Evolutionary conservation across 2,329 filamentous ascomycete genomes (phyloP).

Genomic region (Dactylonectria estremocensis): DNA sequence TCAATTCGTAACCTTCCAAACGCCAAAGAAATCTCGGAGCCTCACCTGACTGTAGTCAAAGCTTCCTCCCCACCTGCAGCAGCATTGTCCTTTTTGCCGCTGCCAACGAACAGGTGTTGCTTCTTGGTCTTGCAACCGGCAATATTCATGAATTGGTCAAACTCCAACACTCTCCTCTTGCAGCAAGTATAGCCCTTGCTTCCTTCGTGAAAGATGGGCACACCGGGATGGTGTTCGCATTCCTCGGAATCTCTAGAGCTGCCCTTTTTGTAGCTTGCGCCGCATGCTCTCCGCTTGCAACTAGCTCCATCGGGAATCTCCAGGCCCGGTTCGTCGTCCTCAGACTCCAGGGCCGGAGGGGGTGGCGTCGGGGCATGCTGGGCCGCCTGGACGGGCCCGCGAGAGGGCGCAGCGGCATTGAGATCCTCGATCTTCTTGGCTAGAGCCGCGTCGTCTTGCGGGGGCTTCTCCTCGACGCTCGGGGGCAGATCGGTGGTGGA

Average conservation of each 20-base stretch:
- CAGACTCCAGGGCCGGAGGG: constrained; percentile 80
- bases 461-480: constrained; percentile 71
- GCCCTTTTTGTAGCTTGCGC: constrained; percentile 74
- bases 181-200: constrained; percentile 99
- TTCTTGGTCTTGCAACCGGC: constrained; percentile 88
- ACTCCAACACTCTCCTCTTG: constrained; percentile 94
- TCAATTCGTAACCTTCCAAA: constrained; percentile 23
- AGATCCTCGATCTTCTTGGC: constrained; percentile 69
- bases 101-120: constrained; percentile 88
- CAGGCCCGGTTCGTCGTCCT: constrained; percentile 86
- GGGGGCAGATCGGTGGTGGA: constrained; percentile 84
- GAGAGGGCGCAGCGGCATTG: constrained; percentile 60
- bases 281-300: constrained; percentile 86
- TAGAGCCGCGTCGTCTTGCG: constrained; percentile 59
- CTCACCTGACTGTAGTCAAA: constrained; percentile 82
- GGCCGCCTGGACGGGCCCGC: constrained; percentile 57
- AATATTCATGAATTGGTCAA: constrained; percentile 98
- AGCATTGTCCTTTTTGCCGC: constrained; percentile 74
- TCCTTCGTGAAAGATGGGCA: constrained; percentile 96
- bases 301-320: constrained; percentile 81
- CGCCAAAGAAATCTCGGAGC: not conserved
- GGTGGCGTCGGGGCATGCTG: constrained; percentile 67
- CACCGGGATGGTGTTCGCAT: constrained; percentile 91
- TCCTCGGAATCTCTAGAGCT: constrained; percentile 77
- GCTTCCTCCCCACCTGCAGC: constrained; percentile 76